Evolutionary conservation across 371 early-diverging fungal species (phyloP), one percentile per base, ranked within the genome.

Genomic region (Mucor saturninus): DNA sequence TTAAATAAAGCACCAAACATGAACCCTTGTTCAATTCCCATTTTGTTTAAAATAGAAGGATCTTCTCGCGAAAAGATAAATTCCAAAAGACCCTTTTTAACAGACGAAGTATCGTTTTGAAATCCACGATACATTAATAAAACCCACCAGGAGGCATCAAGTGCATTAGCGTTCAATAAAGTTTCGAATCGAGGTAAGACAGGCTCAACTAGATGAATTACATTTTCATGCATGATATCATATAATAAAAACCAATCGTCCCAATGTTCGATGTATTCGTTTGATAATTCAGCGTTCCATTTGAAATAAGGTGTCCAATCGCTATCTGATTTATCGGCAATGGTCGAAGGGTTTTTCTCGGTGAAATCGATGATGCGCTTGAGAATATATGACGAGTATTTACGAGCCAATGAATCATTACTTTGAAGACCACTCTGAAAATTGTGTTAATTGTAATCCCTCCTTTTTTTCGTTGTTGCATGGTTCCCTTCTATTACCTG

Each of bases 211-310:
- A 88, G 66, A 65, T 88, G 89, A 37, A 75, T 64, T 10, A 76
- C 77, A 10, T 69, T 67, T 74, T 87, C 86, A 55, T 83, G 79
- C 67, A 86, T 72, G 56, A 76, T 83, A 13, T 88, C 87, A 54
- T 83, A 84, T 26, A 85, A 60, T 14, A 84, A 59, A 55, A 84
- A 84, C 75, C 82, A 86, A 29, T 88, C 86, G 21, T 83, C 77
- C 87, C 86, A 88, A 30, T 74, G 52, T 4, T 68, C 65, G 0
- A 55, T 28, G 30, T 69, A 81, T 0, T 52, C 49, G 35, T 76
- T 53, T 0, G 77, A 62, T 10, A 68, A 39, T 9, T 54, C 68
- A 3, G 37, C 8, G 1, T 64, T 62, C 81, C 81, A 81, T 28
- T 62, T 55, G 46, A 81, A 81, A 40, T 73, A 81, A 15, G 48